phyloP scores from a whole-genome alignment of 2,329 filamentous ascomycete genomes.

The Cryphonectria nitschkei region DNA sequence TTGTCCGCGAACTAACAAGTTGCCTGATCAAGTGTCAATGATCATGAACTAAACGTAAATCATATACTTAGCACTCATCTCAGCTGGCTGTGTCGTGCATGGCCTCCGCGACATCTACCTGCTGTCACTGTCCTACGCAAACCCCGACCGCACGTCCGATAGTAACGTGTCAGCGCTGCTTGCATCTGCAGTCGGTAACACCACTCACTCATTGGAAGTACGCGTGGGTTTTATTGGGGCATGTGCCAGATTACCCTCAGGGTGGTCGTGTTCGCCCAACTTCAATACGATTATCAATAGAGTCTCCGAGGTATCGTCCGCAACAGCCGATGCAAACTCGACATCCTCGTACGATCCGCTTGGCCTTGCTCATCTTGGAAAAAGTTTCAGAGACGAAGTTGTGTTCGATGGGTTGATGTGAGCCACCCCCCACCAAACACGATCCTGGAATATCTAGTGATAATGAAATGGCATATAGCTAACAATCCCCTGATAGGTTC shows the following conservation, averaged over 20 bases:
- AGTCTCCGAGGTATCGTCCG: neutral
- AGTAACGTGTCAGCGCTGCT: neutral
- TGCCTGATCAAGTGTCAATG: neutral
- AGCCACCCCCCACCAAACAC: neutral
- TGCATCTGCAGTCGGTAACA: neutral
- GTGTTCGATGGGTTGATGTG: neutral
- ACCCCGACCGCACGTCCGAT: neutral
- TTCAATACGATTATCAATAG: neutral
- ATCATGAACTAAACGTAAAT: neutral
- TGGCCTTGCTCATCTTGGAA: neutral
- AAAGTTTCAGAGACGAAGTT: neutral
- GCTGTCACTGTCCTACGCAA: neutral
- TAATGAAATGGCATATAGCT: neutral
- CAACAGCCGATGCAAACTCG: neutral
- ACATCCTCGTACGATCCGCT: neutral
- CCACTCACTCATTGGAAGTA: neutral
- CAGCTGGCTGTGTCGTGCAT: neutral
- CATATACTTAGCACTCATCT: neutral
- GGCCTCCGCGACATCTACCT: neutral
- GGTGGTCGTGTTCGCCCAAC: neutral
- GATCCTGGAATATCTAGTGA: neutral
- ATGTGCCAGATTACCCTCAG: neutral
- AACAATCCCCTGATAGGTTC: neutral
- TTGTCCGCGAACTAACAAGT: neutral
- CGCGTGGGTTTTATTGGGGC: neutral